A percentile compares a stretch with the other conserved stretches of the same genome.
Conservation (phyloP, 306 rosid species). For the Prosopis cineraria region DNA sequence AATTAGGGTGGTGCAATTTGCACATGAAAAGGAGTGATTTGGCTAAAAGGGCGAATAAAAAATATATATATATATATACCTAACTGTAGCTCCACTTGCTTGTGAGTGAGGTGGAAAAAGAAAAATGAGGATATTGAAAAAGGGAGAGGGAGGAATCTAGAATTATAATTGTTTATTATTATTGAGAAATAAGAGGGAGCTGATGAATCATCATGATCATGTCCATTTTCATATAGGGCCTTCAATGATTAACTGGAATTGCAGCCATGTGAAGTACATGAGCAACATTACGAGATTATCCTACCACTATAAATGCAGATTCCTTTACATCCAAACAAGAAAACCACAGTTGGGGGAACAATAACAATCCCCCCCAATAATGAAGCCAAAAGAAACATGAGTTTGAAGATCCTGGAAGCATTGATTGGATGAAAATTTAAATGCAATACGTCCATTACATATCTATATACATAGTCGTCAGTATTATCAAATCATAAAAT, state of each 20-base stretch:
- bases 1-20: slow-evolving; percentile 39
- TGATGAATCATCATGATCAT: slow-evolving; percentile 39
- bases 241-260: slow-evolving; percentile 65
- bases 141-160: slow-evolving; percentile 29
- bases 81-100: slow-evolving; percentile 49
- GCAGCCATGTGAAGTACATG: slow-evolving; percentile 60
- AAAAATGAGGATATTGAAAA: slow-evolving; percentile 31
- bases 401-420: background rate
- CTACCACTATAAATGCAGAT: slow-evolving; percentile 19
- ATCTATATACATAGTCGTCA: background rate
- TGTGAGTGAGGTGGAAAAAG: slow-evolving; percentile 28
- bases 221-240: slow-evolving; percentile 47
- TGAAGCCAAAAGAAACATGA: slow-evolving; percentile 24
- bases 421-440: background rate
- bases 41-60: slow-evolving; percentile 36
- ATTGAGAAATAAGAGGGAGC: background rate
- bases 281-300: slow-evolving; percentile 41
- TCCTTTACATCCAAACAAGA: background rate
- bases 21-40: slow-evolving; percentile 45
- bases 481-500: background rate
- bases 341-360: background rate
- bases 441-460: background rate
- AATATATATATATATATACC: background rate
- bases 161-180: background rate
- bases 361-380: background rate